A percentile compares a stretch with the other conserved stretches of the same genome.
Evolutionary conservation across 768 basidiomycete genomes (phyloP).

Genomic region (Glaciozyma antarctica): DNA sequence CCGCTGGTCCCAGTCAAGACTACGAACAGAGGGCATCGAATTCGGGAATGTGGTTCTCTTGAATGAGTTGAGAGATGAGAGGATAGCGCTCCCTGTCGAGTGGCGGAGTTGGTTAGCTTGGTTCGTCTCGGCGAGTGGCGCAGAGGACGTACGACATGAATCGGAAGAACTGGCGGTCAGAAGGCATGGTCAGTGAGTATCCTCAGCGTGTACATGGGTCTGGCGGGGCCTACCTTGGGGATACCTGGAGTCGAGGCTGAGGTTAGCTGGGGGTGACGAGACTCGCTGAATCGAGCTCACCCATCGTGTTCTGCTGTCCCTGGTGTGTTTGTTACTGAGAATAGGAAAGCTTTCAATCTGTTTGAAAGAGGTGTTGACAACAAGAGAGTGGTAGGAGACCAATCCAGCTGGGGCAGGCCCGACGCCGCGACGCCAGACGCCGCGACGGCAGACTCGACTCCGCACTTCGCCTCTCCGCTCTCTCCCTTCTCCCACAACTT

Average conservation of each 20-base stretch:
- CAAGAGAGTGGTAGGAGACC: too few relatives aligned
- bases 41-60: conserved; percentile 98
- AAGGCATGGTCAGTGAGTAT: background rate
- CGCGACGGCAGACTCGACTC: too few relatives aligned
- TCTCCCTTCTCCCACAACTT: too few relatives aligned
- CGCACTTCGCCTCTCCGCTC: too few relatives aligned
- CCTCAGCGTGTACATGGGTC: background rate
- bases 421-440: too few relatives aligned
- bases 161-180: conserved; percentile 34
- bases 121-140: background rate
- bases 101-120: background rate
- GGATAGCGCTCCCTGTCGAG: conserved; percentile 80
- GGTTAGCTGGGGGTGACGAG: background rate
- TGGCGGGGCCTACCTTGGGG: conserved; percentile 23
- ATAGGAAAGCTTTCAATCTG: too few relatives aligned
- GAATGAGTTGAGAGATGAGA: conserved; percentile 90
- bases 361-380: too few relatives aligned
- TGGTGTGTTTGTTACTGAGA: background rate
- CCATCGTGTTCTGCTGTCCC: background rate
- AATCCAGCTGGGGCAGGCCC: too few relatives aligned
- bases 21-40: conserved; percentile 55
- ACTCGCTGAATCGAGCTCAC: background rate
- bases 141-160: conserved; percentile 36
- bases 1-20: background rate
- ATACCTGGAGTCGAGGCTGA: conserved; percentile 21